phyloP scores from a whole-genome alignment of 441 rosid genomes.

The Metrosideros polymorpha region DNA sequence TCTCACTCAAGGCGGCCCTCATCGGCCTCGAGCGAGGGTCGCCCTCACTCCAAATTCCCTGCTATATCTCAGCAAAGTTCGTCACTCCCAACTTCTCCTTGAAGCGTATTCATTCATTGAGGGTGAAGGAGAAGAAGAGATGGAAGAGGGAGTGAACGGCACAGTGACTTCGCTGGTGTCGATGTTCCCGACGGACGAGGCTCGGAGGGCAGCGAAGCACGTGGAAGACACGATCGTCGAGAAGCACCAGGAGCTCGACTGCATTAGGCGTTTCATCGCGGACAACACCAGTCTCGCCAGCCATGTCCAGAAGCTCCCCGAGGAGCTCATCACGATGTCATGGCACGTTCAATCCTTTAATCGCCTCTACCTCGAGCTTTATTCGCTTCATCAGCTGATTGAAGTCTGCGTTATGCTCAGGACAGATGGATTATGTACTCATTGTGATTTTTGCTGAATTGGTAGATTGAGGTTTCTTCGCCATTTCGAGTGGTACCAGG shows the following conservation, averaged over 20 bases:
- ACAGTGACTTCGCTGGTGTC: conserved; percentile 60
- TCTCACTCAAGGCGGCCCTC: no score
- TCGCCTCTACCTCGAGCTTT: neutral
- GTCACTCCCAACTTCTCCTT: neutral
- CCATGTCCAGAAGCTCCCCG: conserved; percentile 63
- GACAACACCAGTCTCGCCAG: conserved; percentile 52
- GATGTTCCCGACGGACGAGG: conserved; percentile 51
- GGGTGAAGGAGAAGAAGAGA: neutral
- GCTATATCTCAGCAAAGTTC: neutral
- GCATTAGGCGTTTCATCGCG: conserved; percentile 38
- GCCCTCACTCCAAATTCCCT: neutral
- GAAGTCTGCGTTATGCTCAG: neutral
- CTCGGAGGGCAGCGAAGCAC: conserved; percentile 49
- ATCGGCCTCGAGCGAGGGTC: no score
- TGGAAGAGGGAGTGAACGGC: conserved; percentile 32
- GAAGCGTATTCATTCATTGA: neutral
- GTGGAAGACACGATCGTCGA: conserved; percentile 51
- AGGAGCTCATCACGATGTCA: conserved; percentile 67
- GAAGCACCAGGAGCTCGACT: conserved; percentile 46
- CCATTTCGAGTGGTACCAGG: neutral
- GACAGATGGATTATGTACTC: neutral
- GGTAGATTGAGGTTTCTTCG: neutral
- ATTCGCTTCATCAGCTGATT: neutral
- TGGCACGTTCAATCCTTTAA: conserved; percentile 24
- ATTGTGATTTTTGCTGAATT: neutral